phyloP scores from a whole-genome alignment of 371 early-diverging fungal species.

The Syncephalastrum sp. region DNA sequence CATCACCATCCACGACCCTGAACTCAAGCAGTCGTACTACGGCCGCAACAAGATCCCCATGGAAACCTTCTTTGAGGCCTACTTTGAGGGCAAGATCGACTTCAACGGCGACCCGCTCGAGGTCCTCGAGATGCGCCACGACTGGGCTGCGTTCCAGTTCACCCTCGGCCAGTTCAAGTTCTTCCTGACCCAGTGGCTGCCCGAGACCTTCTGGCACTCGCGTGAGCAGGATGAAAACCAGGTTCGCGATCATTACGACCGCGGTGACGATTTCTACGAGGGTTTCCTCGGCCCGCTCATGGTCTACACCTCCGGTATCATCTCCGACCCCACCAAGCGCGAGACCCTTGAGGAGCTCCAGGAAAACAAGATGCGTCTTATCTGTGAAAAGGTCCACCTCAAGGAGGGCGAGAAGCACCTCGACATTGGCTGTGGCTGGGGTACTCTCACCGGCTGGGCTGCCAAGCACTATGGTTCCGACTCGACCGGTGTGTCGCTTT shows the following conservation, averaged over 20 bases:
- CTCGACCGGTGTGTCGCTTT: conserved; percentile 93
- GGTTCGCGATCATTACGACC: conserved; percentile 96
- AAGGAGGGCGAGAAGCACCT: conserved; percentile 88
- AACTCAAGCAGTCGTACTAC: conserved; percentile 67
- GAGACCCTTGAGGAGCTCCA: conserved; percentile 94
- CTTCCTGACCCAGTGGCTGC: conserved; percentile 93
- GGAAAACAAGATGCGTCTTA: conserved; percentile 90
- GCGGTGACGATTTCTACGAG: conserved; percentile 96
- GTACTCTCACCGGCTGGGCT: conserved; percentile 87
- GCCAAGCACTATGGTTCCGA: conserved; percentile 86
- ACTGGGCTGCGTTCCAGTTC: conserved; percentile 91
- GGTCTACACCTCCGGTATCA: conserved; percentile 95
- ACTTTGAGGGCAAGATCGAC: conserved; percentile 94
- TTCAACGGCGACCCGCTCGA: conserved; percentile 86
- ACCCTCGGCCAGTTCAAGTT: conserved; percentile 85
- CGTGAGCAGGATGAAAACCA: conserved; percentile 95
- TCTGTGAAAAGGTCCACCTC: conserved; percentile 85
- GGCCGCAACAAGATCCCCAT: conserved; percentile 91
- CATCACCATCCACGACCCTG: conserved; percentile 82
- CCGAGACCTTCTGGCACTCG: conserved; percentile 93
- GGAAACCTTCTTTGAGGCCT: conserved; percentile 94
- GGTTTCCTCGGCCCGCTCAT: conserved; percentile 92
- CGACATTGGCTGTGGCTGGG: conserved; percentile 99
- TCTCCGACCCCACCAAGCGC: conserved; percentile 67
- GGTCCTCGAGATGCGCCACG: conserved; percentile 88